A percentile compares a stretch with the other conserved stretches of the same genome.
These are phyloP conservation scores for Pythium guiyangense DNA, from an alignment of 352 stramenopile species.

Conservation along the genomic window DNA sequence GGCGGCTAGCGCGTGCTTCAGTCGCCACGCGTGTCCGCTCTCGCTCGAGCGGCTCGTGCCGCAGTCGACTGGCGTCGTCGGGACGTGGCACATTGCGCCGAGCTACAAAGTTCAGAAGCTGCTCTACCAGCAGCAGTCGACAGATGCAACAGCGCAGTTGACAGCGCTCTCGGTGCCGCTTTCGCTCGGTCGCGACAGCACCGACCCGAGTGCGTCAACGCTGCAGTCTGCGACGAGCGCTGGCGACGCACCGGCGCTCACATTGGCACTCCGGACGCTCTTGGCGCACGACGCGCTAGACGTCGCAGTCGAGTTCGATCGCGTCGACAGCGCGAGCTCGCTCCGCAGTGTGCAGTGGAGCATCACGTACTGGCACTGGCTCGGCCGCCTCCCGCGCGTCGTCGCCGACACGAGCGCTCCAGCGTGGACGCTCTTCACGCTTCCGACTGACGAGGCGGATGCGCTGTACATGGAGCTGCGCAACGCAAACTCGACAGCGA, in stretches of 20 bases:
- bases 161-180: conserved; percentile 17
- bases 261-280: conserved; percentile 18
- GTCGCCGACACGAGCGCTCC: conserved; percentile 15
- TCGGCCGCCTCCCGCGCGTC: conserved; percentile 21
- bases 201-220: not conserved
- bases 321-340: conserved; percentile 9
- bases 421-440: conserved; percentile 27
- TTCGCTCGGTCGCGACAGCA: conserved; percentile 13
- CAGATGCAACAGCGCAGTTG: not conserved
- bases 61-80: conserved; percentile 19
- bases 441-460: conserved; percentile 12
- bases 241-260: conserved; percentile 17
- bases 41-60: conserved; percentile 34
- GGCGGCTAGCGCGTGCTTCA: conserved; percentile 49
- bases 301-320: conserved; percentile 21
- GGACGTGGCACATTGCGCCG: conserved; percentile 31
- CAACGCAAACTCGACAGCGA: not conserved
- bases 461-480: conserved; percentile 5
- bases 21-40: conserved; percentile 29
- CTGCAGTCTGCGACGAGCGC: conserved; percentile 18
- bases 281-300: conserved; percentile 38
- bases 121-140: conserved; percentile 23
- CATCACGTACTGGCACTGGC: conserved; percentile 31
- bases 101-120: conserved; percentile 23
- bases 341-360: conserved; percentile 23